Conservation (phyloP, 176 grass and related monocot species). For the Stipa capillata region DNA sequence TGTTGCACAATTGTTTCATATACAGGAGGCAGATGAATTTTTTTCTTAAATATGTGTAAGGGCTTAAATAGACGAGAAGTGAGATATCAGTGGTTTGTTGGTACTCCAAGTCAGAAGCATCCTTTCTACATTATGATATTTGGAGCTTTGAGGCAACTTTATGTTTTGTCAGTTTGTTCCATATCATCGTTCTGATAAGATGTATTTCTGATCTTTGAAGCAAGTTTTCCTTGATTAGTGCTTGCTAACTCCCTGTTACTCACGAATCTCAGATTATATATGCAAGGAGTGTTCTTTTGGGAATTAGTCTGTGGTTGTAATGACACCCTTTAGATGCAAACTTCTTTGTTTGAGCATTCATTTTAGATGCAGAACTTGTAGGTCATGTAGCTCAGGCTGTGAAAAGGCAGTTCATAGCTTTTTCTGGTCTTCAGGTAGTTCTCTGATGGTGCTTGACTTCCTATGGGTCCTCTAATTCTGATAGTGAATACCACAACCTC, state of each 20-base stretch:
- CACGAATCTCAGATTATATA: neutral
- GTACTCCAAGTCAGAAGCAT: neutral
- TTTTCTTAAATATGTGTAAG: slow-evolving; percentile 3
- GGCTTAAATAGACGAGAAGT: neutral
- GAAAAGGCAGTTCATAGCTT: neutral
- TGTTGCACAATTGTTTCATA: neutral
- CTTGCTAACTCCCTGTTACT: neutral
- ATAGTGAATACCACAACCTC: neutral
- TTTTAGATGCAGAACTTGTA: neutral
- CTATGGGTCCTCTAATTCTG: neutral
- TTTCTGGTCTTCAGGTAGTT: neutral
- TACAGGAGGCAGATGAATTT: neutral
- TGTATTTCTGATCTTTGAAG: neutral
- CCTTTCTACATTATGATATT: neutral
- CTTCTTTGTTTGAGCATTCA: neutral
- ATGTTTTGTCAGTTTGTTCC: neutral
- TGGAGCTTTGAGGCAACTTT: neutral
- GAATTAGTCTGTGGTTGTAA: neutral
- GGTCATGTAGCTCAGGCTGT: neutral
- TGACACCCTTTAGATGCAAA: neutral
- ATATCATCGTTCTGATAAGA: neutral
- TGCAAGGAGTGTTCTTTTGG: neutral
- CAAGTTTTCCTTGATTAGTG: neutral
- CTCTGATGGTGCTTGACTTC: neutral
- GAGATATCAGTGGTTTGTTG: neutral